A percentile compares a stretch with the other conserved stretches of the same genome.
These are phyloP conservation scores for Myriosclerotinia curreyana DNA, from an alignment of 2,329 filamentous ascomycete genomes.

Conservation along the genomic window DNA sequence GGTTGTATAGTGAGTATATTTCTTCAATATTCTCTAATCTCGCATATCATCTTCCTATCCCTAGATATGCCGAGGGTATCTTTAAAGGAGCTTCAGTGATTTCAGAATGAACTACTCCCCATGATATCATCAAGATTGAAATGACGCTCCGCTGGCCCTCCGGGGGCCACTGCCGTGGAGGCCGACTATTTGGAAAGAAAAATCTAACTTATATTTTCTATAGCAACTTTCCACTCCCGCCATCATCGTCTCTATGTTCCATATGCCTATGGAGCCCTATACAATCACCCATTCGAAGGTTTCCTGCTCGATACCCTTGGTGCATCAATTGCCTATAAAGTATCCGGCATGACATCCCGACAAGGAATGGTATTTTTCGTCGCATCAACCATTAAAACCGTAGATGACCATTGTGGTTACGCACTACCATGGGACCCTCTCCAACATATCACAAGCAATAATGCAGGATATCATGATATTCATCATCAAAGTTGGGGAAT, in stretches of 20 bases:
- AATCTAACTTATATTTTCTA: slow-evolving; percentile 27
- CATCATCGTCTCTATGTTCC: slow-evolving; percentile 97
- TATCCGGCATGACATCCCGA: slow-evolving; percentile 76
- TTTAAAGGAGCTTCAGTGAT: too few relatives aligned
- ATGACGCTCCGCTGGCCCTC: too few relatives aligned
- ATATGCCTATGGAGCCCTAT: slow-evolving; percentile 93
- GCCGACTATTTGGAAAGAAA: neutral
- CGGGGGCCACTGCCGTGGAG: too few relatives aligned
- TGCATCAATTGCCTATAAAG: slow-evolving; percentile 77
- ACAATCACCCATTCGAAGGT: slow-evolving; percentile 94
- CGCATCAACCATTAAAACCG: slow-evolving; percentile 87
- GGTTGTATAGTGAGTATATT: slow-evolving; percentile 77
- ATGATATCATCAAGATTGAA: too few relatives aligned
- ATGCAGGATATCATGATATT: slow-evolving; percentile 94
- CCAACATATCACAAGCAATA: slow-evolving; percentile 89
- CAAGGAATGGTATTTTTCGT: slow-evolving; percentile 90
- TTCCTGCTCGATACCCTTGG: slow-evolving; percentile 91
- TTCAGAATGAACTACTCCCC: too few relatives aligned
- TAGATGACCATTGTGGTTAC: slow-evolving; percentile 97
- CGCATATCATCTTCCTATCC: neutral
- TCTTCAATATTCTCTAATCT: neutral
- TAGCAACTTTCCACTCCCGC: slow-evolving; percentile 85
- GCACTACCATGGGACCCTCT: slow-evolving; percentile 92
- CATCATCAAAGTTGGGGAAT: slow-evolving; percentile 99
- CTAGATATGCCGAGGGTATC: too few relatives aligned